Percentiles rank a stretch among this genome's conserved stretches.
These are phyloP conservation scores for peach (Prunus persica) DNA, from an alignment of 306 rosid species.

Conservation along the genomic window DNA sequence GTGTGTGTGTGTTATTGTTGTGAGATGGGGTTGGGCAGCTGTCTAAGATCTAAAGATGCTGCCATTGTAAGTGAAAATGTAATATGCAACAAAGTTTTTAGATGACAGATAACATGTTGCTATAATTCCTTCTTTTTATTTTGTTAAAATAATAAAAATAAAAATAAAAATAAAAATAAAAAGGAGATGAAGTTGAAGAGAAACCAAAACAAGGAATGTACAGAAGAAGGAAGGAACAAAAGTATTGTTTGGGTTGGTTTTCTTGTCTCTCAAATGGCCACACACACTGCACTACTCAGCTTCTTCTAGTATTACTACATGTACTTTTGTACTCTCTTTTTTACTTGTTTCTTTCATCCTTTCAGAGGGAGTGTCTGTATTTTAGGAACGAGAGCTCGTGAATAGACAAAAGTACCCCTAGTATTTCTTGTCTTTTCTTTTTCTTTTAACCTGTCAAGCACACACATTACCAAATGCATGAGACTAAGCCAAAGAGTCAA, in stretches of 20 bases:
- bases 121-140: not conserved
- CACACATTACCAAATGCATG: too few species aligned
- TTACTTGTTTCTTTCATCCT: not conserved
- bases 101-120: not conserved
- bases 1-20: not conserved
- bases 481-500: too few species aligned
- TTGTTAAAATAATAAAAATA: not conserved
- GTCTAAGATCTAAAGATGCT: not conserved
- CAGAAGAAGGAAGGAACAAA: slow-evolving; percentile 31
- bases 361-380: not conserved
- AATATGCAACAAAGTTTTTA: not conserved
- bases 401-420: slow-evolving; percentile 47
- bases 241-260: slow-evolving; percentile 47
- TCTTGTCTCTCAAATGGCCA: slow-evolving; percentile 47
- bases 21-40: not conserved
- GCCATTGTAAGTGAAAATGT: not conserved
- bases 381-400: slow-evolving; percentile 8
- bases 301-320: not conserved
- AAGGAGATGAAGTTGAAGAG: not conserved
- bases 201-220: slow-evolving; percentile 36
- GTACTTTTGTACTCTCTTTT: slow-evolving; percentile 8
- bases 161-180: not conserved
- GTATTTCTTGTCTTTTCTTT: too few species aligned
- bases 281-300: slow-evolving; percentile 14
- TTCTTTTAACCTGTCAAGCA: too few species aligned